Evolutionary conservation across 257 asterid genomes (phyloP), one percentile per base, ranked within the genome.

Genomic region (Solanum dulcamara): DNA sequence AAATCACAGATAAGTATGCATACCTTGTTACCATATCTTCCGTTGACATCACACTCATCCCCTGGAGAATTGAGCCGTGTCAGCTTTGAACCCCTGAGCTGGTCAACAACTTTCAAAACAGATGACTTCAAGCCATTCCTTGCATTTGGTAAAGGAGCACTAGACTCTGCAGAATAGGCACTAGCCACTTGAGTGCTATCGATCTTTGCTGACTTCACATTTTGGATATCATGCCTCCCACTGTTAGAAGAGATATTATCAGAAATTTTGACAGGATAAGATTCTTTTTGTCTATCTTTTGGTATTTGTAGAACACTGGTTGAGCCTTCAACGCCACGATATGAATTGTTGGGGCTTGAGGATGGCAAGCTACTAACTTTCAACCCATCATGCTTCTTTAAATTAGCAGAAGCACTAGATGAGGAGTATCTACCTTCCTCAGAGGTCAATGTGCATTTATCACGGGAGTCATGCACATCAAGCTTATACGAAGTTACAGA

Each of bases 91-190:
- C 85, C 87, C 87, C 87, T 89, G 84, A 85, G 53, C 66, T 91
- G 92, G 89, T 92, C 96, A 88, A 85, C 85, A 60, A 82, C 90
- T 91, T 89, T 88, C 90, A 87, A 87, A 59, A 71, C 86, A 14
- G 93, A 89, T 51, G 88, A 55, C 89, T 88, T 87, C 77, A 86
- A 37, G 89, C 86, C 87, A 89, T 84, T 83, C 82, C 38, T 74
- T 71, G 87, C 83, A 86, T 87, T 86, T 30, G 66, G 90, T 81
- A 79, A 51, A 80, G 55, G 81, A 71, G 68, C 81, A 66, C 77
- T 68, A 57, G 77, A 66, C 81, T 84, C 88, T 60, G 89, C 77
- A 28, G 89, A 88, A 90, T 87, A 83, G 53, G 89, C 60, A 84
- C 85, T 84, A 67, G 68, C 70, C 71, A 68, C 86, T 40, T 66